Evolutionary conservation across 345 rosid genomes (phyloP), one percentile per base, ranked within the genome.

Genomic region (Psidium friedrichsthalianum): DNA sequence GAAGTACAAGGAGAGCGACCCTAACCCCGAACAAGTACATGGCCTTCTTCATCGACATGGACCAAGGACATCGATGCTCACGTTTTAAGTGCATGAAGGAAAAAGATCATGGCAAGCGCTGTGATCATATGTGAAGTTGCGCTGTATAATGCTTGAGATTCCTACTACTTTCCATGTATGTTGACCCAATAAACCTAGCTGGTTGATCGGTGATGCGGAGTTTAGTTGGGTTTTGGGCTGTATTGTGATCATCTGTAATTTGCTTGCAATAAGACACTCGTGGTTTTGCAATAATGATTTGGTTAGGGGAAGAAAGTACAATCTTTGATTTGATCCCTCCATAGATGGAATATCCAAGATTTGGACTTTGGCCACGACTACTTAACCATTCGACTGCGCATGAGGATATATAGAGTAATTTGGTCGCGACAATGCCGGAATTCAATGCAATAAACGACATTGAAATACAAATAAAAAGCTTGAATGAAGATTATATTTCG

Each of bases 21-120:
- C 92, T 1, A 29, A 56, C 64, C 90, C 91, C 0, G 22, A 85
- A 85, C 22, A 83, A 25, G 3, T 89, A 86, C 86, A 9, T 91
- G 69, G 87, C 82, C 16, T n/a, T 88, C 8, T 32, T 83, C 55
- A 44, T 54, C 9, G 83, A 25, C 7, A 4, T 90, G 14, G 14
- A 81, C 81, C 4, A 64, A 86, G 53, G 90, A 86, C 53, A 80
- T 84, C 1, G 92, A 58, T 64, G 87, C 82, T 47, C 64, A 85
- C 85, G 83, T 85, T 54, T 16, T 16, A 11, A 32, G 52, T 6
- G 76, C 83, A 11, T 56, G 53, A 74, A 32, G 56, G 49, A 55
- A 47, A 49, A 56, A 49, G 82, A 78, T 44, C 8, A 21, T 49
- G 53, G 53, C 82, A 61, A 29, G 27, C n/a, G 44, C 82, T 32